phyloP scores from a whole-genome alignment of 2,329 filamentous ascomycete species.

The Triangularia verruculosa region DNA sequence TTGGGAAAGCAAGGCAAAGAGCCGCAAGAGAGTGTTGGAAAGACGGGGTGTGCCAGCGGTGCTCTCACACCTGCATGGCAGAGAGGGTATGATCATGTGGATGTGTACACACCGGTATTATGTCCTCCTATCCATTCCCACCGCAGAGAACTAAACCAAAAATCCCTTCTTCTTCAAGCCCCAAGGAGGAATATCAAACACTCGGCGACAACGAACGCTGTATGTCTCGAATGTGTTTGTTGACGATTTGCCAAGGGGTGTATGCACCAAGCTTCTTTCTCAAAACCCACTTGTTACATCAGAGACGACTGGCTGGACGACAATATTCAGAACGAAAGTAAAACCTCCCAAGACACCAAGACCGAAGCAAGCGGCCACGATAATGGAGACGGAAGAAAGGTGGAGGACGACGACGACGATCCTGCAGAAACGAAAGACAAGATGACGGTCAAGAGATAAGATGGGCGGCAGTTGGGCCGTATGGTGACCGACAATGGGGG shows the following conservation, averaged over 20 bases:
- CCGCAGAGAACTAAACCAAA: neutral
- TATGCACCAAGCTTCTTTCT: neutral
- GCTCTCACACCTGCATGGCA: neutral
- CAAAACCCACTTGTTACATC: neutral
- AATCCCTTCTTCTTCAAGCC: neutral
- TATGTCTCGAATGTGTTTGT: neutral
- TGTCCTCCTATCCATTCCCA: neutral
- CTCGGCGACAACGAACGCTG: neutral
- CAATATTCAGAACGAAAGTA: neutral
- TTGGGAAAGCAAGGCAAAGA: neutral
- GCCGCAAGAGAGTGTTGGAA: neutral
- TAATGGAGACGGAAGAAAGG: neutral
- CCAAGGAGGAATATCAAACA: neutral
- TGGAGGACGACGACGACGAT: neutral
- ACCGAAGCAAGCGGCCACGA: neutral
- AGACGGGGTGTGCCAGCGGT: neutral
- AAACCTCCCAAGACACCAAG: neutral
- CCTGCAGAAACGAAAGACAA: neutral
- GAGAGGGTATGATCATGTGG: neutral
- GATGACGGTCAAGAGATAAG: neutral
- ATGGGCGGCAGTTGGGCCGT: neutral
- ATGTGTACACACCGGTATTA: neutral
- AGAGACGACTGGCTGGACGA: neutral
- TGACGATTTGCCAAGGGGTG: neutral
- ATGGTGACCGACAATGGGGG: neutral